Evolutionary conservation across 1,284 basidiomycete genomes (phyloP), one percentile per base, ranked within the genome.

Genomic region (Tilletia indica): DNA sequence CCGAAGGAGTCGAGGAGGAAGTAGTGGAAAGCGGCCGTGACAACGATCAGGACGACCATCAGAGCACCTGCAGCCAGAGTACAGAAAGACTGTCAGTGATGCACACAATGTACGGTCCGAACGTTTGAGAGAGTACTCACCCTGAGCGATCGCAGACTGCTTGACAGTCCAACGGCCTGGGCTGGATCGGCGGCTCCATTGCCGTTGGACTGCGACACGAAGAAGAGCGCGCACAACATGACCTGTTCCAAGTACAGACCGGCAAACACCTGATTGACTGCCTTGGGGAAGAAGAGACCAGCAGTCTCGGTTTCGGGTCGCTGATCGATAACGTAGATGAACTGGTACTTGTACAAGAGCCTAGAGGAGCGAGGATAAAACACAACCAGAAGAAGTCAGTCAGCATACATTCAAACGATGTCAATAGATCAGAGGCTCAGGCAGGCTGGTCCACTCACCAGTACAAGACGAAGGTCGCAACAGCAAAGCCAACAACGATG

Each of bases 231-330:
- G 16, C 80, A 74, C 49, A 82, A 73, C 72, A 84, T 76, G 47
- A 84, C 70, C 72, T 76, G 75, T 70, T 79, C 77, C 70, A 84
- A 73, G 73, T 84, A 84, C 21, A 83, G 76, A 3, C 94, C 96
- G n/a, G 94, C 92, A 79, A 98, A 97, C 56, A 96, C 84, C 81
- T 97, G 95, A 70, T 91, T 89, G 61, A 99, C 90, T 0, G 97
- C 96, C 85, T 91, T 93, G 63, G 94, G 94, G 88, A 96, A 98
- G 88, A 98, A 98, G 67, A 93, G 85, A 0, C 96, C 96, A 38
- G 94, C 95, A 0, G 96, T 98, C 77, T 99, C 96, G 68, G 86
- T 87, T 2, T 88, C 86, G 0, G 89, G 85, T 16, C 90, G 89
- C 82, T 92, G 91, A 76, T 94, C 91, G 81, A 82, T 84, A 51